Base-by-base conservation (phyloP, 371 early-diverging fungal genomes). In the Zychaea mexicana region DNA sequence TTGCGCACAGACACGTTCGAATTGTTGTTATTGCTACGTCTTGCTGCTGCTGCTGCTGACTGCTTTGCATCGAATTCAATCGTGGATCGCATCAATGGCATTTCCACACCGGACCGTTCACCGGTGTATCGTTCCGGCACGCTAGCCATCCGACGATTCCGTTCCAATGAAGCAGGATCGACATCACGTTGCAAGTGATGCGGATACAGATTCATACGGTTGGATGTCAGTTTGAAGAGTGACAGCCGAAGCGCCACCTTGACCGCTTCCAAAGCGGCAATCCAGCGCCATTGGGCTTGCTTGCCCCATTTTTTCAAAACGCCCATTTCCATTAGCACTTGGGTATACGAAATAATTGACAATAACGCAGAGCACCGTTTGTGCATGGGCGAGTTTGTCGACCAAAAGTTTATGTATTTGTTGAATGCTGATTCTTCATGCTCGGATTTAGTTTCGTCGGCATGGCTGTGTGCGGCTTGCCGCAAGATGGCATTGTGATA, bases 401-500 rank as follows among this genome's bases (percentile, higher is more conserved):
- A 60, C 82, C 91, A 84, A 57, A 74, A 80, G 0, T 83, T 83
- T 19, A 88, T 90, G 76, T 95, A 98, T 65, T 88, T 86, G 78
- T 94, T 96, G 74, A 91, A 87, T n/a, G 81, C 71, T 4, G 89
- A 81, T n/a, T 88, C 84, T 61, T 84, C 78, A 27, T 68, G 53
- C 0, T 75, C 82, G 19, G 79, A 65, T 36, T 76, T 67, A 24
- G 73, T 79, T 19, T 77, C 62, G 17, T 77, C 76, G 7, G 73
- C 76, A 59, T 74, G 66, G 5, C 47, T 69, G 21, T 68, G 69
- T 4, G 86, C 90, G 24, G 93, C 93, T 53, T 78, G 77, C 39
- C 83, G 79, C 60, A 96, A 79, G 57, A 96, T 90, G 12, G 89
- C 81, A 75, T 96, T 97, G 76, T 96, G 96, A 78, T 94, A 94